Evolutionary conservation across 331 rosid genomes (phyloP).

Genomic region (Acacia concinna): DNA sequence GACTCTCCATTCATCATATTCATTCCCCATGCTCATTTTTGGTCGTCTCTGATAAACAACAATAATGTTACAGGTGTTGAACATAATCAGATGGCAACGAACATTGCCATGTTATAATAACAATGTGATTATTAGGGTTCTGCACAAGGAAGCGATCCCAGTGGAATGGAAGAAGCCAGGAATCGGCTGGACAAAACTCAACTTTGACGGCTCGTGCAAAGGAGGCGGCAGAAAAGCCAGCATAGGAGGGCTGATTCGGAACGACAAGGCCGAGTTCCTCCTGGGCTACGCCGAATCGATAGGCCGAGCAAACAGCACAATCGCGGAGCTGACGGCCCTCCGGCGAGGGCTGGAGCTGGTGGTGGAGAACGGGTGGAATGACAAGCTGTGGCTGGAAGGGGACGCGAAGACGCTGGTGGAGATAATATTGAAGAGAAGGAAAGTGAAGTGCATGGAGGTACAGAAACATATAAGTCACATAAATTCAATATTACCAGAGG

Average conservation of each 20-base stretch:
- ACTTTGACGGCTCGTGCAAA: conserved; percentile 72
- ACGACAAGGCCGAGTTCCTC: conserved; percentile 67
- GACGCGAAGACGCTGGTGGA: conserved; percentile 65
- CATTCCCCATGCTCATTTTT: background rate
- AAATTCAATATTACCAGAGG: conserved; percentile 42
- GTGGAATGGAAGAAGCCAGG: conserved; percentile 70
- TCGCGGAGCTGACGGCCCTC: conserved; percentile 63
- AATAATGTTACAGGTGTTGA: conserved; percentile 39
- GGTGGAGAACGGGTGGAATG: conserved; percentile 70
- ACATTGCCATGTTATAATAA: conserved; percentile 8
- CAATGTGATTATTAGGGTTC: conserved; percentile 29
- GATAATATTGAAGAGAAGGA: conserved; percentile 40
- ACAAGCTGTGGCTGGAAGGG: conserved; percentile 75
- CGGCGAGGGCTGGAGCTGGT: conserved; percentile 66
- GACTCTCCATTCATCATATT: background rate
- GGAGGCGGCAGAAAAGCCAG: conserved; percentile 41
- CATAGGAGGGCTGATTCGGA: conserved; percentile 71
- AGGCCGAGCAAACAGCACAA: conserved; percentile 57
- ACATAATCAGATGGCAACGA: conserved; percentile 36
- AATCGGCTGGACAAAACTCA: conserved; percentile 67
- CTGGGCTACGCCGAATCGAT: conserved; percentile 76
- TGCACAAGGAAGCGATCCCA: conserved; percentile 55
- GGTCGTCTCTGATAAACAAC: background rate
- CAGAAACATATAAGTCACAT: conserved; percentile 49
- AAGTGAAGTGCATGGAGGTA: conserved; percentile 52